These are phyloP conservation scores for Lophiostoma macrostomum DNA, from an alignment of 495 filamentous ascomycete species.

Conservation along the genomic window DNA sequence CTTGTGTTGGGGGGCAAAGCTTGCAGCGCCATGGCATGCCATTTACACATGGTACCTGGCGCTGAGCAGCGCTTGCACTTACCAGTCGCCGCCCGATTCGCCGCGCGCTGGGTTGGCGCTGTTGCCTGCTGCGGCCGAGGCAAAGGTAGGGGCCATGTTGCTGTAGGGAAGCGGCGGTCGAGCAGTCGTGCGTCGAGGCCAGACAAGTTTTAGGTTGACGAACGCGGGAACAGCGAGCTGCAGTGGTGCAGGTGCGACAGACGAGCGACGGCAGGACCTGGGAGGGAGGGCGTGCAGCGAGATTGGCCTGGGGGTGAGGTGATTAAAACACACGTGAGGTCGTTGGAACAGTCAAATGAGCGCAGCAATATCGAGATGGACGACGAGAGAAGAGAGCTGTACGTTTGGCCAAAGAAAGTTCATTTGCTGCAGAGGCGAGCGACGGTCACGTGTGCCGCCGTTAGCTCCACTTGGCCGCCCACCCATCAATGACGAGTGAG, in stretches of 20 bases:
- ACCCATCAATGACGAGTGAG: too few species aligned
- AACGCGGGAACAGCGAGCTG: conserved; percentile 13
- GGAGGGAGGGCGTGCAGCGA: background rate
- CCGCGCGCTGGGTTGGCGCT: conserved; percentile 36
- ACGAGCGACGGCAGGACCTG: background rate
- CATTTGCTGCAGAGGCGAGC: background rate
- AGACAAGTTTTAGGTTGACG: conserved; percentile 13
- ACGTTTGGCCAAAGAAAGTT: conserved; percentile 4
- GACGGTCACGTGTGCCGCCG: background rate
- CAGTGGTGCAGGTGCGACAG: conserved; percentile 14
- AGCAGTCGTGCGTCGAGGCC: conserved; percentile 12
- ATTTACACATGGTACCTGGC: background rate
- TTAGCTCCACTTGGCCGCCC: background rate
- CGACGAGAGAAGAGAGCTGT: conserved; percentile 5
- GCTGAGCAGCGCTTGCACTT: conserved; percentile 19
- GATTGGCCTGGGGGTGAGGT: conserved; percentile 1
- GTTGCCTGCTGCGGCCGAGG: conserved; percentile 42
- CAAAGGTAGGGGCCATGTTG: conserved; percentile 43
- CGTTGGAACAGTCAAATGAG: conserved; percentile 13
- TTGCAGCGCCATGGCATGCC: conserved; percentile 3
- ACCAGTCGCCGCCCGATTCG: conserved; percentile 40
- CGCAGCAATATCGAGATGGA: conserved; percentile 13
- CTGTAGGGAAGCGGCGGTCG: conserved; percentile 9
- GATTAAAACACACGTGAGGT: conserved; percentile 4
- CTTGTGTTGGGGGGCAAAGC: conserved; percentile 1